Base-by-base conservation (phyloP, 306 rosid species). In the Rosa persica region DNA sequence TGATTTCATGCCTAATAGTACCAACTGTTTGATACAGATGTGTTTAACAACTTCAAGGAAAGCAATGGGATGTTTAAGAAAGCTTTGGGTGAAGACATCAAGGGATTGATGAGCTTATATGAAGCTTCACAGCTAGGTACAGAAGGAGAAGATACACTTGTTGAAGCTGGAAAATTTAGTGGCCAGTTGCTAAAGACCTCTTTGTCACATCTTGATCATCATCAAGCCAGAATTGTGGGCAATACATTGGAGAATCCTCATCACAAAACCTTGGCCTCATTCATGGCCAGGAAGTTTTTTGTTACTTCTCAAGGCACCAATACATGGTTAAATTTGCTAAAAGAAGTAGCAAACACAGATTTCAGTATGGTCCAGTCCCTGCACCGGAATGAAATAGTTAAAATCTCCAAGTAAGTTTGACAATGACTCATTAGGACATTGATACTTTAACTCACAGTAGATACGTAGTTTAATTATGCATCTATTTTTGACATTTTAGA, bases 251-350 rank as follows among this genome's bases (percentile, higher is more conserved):
- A 64, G 20, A 62, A 84, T 43, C 98, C 96, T 25, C 83, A 79
- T 52, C 90, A 89, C 85, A 90, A 72, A 83, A 93, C 86, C 75
- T 67, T 89, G 74, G 81, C 87, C 17, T 49, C 81, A 65, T 85
- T 90, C 66, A 86, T 83, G 5, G 79, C 86, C 13, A 83, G 70
- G 73, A 78, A 66, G 76, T 89, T 74, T 73, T 77, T 80, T 0
- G 12, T 65, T 20, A 11, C 27, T 27, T 79, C 4, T 12, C 73
- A 67, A 51, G 78, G 76, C 49, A 52, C 60, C 34, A 83, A 87
- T 67, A 12, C 22, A 68, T 90, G 92, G 91, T 60, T 76, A 47
- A 62, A 43, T 62, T 54, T 83, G n/a, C 72, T 93, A 10, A 76
- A 78, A 77, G 83, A 86, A 38, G 70, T 82, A 11, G 91, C 93